Conservation (phyloP, 192 early-diverging fungal species). For the Backusella morwellensis region DNA sequence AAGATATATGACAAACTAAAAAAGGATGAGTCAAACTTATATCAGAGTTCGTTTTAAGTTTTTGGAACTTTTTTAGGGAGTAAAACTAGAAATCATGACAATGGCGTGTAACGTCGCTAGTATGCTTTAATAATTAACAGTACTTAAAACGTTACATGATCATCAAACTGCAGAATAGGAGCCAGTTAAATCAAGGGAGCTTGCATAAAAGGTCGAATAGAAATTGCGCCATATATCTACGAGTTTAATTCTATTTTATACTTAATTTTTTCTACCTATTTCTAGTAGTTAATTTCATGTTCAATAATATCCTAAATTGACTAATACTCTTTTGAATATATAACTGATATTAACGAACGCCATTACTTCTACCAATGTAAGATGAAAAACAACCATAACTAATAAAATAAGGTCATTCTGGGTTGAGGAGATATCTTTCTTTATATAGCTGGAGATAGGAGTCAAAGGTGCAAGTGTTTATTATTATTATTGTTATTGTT, state of each 20-base stretch:
- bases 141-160: background rate
- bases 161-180: background rate
- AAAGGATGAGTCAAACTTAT: background rate
- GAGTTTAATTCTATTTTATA: background rate
- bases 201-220: background rate
- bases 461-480: background rate
- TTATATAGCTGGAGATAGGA: background rate
- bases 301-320: background rate
- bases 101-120: background rate
- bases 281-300: background rate
- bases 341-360: background rate
- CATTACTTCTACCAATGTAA: background rate
- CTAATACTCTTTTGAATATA: background rate
- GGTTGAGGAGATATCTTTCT: background rate
- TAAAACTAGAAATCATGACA: background rate
- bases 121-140: background rate
- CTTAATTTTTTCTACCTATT: background rate
- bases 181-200: background rate
- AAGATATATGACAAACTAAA: background rate
- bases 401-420: background rate
- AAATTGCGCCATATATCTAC: background rate
- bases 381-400: background rate
- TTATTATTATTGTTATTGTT: background rate
- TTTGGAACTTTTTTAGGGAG: background rate
- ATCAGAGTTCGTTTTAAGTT: background rate